Percentiles rank a stretch among this genome's conserved stretches.
Evolutionary conservation across 75 land plant genomes (phyloP).

Genomic region (Cupressus sempervirens): DNA sequence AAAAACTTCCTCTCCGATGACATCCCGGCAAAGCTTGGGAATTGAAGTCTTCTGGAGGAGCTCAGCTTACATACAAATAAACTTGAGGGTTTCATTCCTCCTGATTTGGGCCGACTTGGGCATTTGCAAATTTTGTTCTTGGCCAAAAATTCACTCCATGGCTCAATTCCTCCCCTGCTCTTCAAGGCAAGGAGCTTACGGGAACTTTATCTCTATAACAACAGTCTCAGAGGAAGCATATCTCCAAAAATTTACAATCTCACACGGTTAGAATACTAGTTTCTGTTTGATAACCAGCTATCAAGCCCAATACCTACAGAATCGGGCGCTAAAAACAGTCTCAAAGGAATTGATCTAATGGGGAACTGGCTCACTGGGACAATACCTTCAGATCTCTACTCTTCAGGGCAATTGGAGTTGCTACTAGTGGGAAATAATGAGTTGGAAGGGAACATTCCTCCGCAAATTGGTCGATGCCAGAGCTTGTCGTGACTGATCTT

Average conservation of each 20-base stretch:
- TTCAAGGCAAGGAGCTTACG: constrained; percentile 32
- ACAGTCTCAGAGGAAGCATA: constrained; percentile 51
- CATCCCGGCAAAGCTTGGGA: constrained; percentile 57
- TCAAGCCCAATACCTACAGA: constrained; percentile 49
- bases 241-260: constrained; percentile 48
- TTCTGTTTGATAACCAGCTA: constrained; percentile 44
- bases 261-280: constrained; percentile 24
- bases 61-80: constrained; percentile 33
- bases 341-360: constrained; percentile 44
- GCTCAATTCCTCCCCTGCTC: constrained; percentile 44
- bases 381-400: constrained; percentile 46
- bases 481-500: constrained; percentile 38
- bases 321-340: constrained; percentile 40
- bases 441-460: constrained; percentile 48
- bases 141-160: constrained; percentile 38
- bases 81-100: constrained; percentile 51
- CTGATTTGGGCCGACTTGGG: constrained; percentile 33
- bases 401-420: constrained; percentile 16
- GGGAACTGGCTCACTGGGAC: constrained; percentile 48
- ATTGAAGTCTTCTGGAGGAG: constrained; percentile 27
- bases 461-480: constrained; percentile 29
- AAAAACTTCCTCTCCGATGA: constrained; percentile 46
- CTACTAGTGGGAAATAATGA: constrained; percentile 35
- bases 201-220: constrained; percentile 34
- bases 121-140: constrained; percentile 27